phyloP scores from a whole-genome alignment of 1,284 basidiomycete genomes.

The Moesziomyces sp. region DNA sequence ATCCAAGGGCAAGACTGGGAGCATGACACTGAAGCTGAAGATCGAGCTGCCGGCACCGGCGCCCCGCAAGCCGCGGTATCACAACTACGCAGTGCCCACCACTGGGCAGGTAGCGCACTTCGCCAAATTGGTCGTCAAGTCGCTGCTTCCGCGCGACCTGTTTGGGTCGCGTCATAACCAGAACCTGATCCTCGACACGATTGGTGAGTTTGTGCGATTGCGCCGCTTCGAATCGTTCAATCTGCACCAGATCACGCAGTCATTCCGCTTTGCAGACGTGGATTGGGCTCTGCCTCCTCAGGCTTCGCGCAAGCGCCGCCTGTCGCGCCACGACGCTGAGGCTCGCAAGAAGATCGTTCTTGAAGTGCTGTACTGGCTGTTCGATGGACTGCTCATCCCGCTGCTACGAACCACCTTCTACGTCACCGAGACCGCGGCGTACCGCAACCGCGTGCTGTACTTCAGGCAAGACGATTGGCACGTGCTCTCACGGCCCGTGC shows the following conservation, averaged over 20 bases:
- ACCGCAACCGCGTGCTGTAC: conserved; percentile 86
- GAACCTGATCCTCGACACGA: conserved; percentile 74
- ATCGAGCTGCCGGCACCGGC: conserved; percentile 12
- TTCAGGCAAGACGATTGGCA: conserved; percentile 95
- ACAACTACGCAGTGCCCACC: conserved; percentile 78
- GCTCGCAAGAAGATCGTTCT: conserved; percentile 82
- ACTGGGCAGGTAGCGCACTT: conserved; percentile 72
- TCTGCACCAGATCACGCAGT: conserved; percentile 83
- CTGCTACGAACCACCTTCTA: conserved; percentile 92
- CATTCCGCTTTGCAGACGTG: conserved; percentile 79
- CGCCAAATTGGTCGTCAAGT: conserved; percentile 72
- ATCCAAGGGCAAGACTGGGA: not conserved
- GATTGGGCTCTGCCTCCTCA: conserved; percentile 78
- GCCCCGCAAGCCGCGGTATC: conserved; percentile 77
- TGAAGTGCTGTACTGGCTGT: conserved; percentile 91
- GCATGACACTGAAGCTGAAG: not conserved
- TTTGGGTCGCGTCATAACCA: conserved; percentile 83
- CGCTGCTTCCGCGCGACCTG: conserved; percentile 79
- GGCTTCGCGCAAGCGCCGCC: conserved; percentile 26
- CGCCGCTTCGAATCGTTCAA: conserved; percentile 83
- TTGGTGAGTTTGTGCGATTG: conserved; percentile 77
- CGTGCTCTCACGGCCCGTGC: conserved; percentile 80
- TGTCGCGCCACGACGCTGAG: conserved; percentile 76
- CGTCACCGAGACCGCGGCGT: conserved; percentile 88
- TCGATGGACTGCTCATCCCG: conserved; percentile 83